Evolutionary conservation across 345 rosid genomes (phyloP).

Genomic region (Fremontodendron californicum): DNA sequence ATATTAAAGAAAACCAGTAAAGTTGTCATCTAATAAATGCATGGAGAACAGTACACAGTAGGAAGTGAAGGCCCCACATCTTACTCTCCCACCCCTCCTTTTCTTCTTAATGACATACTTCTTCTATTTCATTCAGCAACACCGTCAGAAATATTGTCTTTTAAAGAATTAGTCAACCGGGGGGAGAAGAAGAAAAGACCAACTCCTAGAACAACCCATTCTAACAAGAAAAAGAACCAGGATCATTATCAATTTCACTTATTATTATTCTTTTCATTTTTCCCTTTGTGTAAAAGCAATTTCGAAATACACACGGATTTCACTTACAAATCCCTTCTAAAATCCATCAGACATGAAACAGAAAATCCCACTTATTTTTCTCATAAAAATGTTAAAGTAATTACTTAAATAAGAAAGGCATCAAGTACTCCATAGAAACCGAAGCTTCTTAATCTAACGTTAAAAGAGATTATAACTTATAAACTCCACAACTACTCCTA

Average conservation of each 20-base stretch:
- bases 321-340: neutral
- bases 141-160: neutral
- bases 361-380: neutral
- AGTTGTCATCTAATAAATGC: neutral
- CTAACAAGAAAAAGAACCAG: neutral
- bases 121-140: neutral
- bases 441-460: slow-evolving; percentile 2
- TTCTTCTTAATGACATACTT: neutral
- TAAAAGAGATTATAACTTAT: neutral
- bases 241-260: neutral
- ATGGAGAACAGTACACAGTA: neutral
- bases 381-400: neutral
- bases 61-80: neutral
- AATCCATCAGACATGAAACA: neutral
- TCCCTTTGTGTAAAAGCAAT: neutral
- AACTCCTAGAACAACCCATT: neutral
- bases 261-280: neutral
- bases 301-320: neutral
- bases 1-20: neutral
- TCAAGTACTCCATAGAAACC: neutral
- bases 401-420: neutral
- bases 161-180: neutral
- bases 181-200: neutral
- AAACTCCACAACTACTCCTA: neutral
- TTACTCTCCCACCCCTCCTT: neutral